Percentiles rank a stretch among this genome's conserved stretches.
Conservation (phyloP, 1,284 basidiomycete genomes). For the Ganoderma lingzhi region DNA sequence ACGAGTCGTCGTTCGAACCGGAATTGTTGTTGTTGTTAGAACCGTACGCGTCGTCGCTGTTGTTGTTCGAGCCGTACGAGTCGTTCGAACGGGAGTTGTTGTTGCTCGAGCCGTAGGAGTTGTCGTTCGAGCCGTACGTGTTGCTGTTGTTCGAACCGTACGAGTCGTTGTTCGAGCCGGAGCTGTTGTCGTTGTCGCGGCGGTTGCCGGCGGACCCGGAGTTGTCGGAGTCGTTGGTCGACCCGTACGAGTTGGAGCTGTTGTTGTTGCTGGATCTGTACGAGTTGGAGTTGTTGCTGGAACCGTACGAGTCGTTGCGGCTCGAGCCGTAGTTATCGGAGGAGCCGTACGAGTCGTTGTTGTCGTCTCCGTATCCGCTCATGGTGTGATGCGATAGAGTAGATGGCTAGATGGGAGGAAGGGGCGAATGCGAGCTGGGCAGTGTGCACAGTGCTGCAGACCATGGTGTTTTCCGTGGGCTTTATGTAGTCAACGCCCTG, state of each 20-base stretch:
- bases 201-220: slow-evolving; percentile 18
- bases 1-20: slow-evolving; percentile 22
- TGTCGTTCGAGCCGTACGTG: slow-evolving; percentile 25
- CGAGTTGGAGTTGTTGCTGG: slow-evolving; percentile 9
- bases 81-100: slow-evolving; percentile 18
- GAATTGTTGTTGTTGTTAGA: slow-evolving; percentile 19
- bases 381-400: not conserved
- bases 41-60: slow-evolving; percentile 23
- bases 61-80: slow-evolving; percentile 17
- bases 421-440: not conserved
- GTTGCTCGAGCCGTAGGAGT: not conserved
- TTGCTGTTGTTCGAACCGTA: slow-evolving; percentile 19
- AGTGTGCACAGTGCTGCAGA: not conserved
- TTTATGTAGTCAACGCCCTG: not conserved
- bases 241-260: slow-evolving; percentile 17
- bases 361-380: slow-evolving; percentile 15
- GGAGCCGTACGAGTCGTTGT: slow-evolving; percentile 24
- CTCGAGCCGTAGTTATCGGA: slow-evolving; percentile 17
- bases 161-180: slow-evolving; percentile 24
- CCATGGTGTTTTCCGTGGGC: not conserved
- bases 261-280: slow-evolving; percentile 26
- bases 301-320: not conserved
- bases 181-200: not conserved
- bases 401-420: not conserved
- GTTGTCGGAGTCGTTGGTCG: slow-evolving; percentile 10